Percentiles rank a stretch among this genome's conserved stretches.
Conservation (phyloP, 257 asterid species). For the Nicotiana undulata region DNA sequence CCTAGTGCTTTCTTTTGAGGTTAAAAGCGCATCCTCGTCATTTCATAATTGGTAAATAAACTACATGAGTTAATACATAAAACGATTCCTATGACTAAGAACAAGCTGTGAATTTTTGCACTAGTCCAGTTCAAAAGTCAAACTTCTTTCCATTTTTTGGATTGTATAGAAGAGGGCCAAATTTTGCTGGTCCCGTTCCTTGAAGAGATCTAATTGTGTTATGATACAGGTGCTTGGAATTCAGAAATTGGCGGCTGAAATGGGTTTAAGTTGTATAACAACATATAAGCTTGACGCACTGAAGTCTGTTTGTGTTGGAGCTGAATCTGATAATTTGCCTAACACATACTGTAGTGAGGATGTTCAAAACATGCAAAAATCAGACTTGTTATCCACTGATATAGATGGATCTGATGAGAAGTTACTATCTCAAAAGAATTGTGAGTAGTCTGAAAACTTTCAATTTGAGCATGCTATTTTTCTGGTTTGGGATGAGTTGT, state of each 20-base stretch:
- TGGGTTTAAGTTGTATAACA: conserved; percentile 71
- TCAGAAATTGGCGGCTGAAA: conserved; percentile 76
- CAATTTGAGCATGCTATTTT: neutral
- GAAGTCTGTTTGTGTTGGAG: conserved; percentile 47
- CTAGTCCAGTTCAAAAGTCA: neutral
- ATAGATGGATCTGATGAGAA: conserved; percentile 28
- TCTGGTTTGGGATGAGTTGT: neutral
- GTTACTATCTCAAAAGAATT: conserved; percentile 14
- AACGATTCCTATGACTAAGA: neutral
- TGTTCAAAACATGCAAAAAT: conserved; percentile 17
- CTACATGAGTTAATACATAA: neutral
- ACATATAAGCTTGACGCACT: conserved; percentile 85
- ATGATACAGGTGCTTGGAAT: conserved; percentile 69
- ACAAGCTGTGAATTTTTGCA: neutral
- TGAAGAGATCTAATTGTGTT: neutral
- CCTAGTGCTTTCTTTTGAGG: neutral
- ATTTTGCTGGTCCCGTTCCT: neutral
- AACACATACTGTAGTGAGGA: conserved; percentile 20
- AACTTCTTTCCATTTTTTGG: neutral
- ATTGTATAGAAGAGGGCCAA: neutral
- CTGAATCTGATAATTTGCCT: conserved; percentile 31
- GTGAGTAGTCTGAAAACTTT: conserved; percentile 7
- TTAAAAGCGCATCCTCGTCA: neutral
- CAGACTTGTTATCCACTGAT: conserved; percentile 20
- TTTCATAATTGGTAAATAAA: neutral